Evolutionary conservation across 2,329 filamentous ascomycete species (phyloP).

Genomic region (Fusarium udum): DNA sequence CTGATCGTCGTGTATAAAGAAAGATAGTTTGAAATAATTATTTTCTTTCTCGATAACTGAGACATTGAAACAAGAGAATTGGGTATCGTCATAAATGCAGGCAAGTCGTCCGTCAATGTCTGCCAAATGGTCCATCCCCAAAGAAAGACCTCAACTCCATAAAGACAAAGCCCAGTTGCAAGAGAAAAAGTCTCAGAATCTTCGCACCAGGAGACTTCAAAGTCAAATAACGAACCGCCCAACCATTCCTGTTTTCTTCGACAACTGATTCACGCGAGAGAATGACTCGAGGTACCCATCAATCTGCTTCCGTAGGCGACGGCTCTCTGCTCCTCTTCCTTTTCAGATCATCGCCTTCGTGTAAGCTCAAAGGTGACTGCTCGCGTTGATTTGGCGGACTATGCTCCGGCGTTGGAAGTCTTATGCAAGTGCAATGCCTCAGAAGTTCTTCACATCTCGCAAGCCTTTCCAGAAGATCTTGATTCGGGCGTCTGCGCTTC

Average conservation of each 20-base stretch:
- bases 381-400: constrained; percentile 17
- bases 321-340: constrained; percentile 6
- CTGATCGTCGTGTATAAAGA: background rate
- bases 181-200: background rate
- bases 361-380: constrained; percentile 8
- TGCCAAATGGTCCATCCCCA: background rate
- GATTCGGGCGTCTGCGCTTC: constrained; percentile 43
- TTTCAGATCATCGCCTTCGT: constrained; percentile 14
- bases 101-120: background rate
- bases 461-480: constrained; percentile 39
- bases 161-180: background rate
- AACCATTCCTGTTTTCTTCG: background rate
- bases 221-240: background rate
- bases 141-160: background rate
- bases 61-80: background rate
- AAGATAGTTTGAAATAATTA: background rate
- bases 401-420: constrained; percentile 27
- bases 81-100: constrained; percentile 19
- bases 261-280: background rate
- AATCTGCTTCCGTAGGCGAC: background rate
- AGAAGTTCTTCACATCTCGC: constrained; percentile 30
- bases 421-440: constrained; percentile 39
- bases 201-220: background rate
- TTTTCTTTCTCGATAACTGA: too few species aligned
- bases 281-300: background rate